Conservation (phyloP, 164 flowering plant species). For the Vitis cinerea region DNA sequence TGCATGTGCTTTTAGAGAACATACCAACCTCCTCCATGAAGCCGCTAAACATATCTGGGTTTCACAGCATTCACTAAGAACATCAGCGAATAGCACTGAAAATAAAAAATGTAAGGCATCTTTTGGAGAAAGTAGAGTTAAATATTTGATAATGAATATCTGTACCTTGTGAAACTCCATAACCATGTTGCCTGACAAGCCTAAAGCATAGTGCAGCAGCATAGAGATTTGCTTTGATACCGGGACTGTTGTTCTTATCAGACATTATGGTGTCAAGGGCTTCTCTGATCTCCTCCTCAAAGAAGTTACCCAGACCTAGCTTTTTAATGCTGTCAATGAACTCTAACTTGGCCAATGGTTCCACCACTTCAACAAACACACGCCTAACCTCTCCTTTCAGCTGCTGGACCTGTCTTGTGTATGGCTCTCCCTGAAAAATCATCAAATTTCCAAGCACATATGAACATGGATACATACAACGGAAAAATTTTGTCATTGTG, state of each 20-base stretch:
- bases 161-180: constrained; percentile 27
- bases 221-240: constrained; percentile 13
- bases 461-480: neutral
- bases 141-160: neutral
- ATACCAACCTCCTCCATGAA: constrained; percentile 28
- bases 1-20: constrained; percentile 12
- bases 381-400: constrained; percentile 17
- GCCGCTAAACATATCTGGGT: constrained; percentile 28
- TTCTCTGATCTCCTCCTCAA: constrained; percentile 26
- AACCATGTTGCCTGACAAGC: constrained; percentile 35
- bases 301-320: constrained; percentile 26
- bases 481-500: too few species aligned
- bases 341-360: constrained; percentile 18
- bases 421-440: constrained; percentile 23
- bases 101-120: neutral
- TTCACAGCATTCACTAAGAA: neutral
- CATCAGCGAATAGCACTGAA: neutral
- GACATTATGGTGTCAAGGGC: constrained; percentile 13
- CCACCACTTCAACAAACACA: constrained; percentile 12
- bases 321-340: constrained; percentile 31
- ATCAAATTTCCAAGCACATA: neutral
- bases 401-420: constrained; percentile 4
- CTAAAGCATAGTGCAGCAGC: constrained; percentile 27
- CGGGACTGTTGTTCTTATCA: neutral
- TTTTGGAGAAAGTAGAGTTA: neutral